Percentiles rank a stretch among this genome's conserved stretches.
These are phyloP conservation scores for Uromyces viciae-fabae DNA, from an alignment of 1,284 basidiomycete genomes.

Conservation along the genomic window DNA sequence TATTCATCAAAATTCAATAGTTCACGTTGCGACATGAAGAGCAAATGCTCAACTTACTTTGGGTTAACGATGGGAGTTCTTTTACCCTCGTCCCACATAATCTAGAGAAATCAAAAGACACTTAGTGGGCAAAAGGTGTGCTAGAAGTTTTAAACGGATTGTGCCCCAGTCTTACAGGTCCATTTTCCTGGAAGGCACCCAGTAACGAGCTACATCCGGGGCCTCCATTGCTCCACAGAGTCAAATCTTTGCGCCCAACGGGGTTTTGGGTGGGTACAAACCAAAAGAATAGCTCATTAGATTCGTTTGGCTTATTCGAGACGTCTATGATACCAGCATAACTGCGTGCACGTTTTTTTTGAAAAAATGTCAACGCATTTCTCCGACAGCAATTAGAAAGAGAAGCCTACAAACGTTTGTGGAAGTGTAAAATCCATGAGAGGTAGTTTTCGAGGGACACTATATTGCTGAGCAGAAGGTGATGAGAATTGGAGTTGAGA, in stretches of 20 bases:
- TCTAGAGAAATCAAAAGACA: background rate
- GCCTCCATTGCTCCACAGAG: constrained; percentile 55
- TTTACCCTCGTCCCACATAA: constrained; percentile 64
- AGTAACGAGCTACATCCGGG: constrained; percentile 70
- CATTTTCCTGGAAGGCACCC: constrained; percentile 75
- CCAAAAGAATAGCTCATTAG: constrained; percentile 77
- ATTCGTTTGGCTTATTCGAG: constrained; percentile 63
- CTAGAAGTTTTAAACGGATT: too few relatives aligned
- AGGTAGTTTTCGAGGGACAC: background rate
- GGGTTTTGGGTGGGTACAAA: constrained; percentile 73
- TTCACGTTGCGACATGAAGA: background rate
- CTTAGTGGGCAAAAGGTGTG: constrained; percentile 48
- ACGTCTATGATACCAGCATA: constrained; percentile 72
- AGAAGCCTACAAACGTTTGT: background rate
- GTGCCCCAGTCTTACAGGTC: constrained; percentile 61
- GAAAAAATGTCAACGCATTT: too few relatives aligned
- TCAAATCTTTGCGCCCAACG: constrained; percentile 67
- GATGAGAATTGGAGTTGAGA: constrained; percentile 11
- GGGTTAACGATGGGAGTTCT: constrained; percentile 66
- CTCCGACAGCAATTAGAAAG: too few relatives aligned
- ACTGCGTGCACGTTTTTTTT: too few relatives aligned
- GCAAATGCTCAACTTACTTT: constrained; percentile 72
- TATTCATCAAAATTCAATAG: too few relatives aligned
- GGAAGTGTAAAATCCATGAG: background rate
- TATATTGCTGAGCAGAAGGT: background rate